A percentile compares a stretch with the other conserved stretches of the same genome.
phyloP scores from a whole-genome alignment of 768 basidiomycete genomes.

The Russula brevipes region DNA sequence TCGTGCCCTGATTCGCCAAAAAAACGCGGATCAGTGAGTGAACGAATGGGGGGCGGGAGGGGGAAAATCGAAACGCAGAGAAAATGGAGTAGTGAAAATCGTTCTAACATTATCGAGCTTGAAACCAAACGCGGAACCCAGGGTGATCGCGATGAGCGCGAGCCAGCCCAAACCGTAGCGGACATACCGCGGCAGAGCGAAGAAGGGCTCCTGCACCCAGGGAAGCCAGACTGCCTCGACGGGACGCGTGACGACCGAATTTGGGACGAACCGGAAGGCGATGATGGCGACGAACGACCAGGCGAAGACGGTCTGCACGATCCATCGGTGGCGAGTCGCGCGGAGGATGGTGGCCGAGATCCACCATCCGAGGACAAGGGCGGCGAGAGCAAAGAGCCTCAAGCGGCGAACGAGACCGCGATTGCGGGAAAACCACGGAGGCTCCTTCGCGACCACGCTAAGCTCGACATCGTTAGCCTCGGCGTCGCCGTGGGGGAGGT shows the following conservation, averaged over 20 bases:
- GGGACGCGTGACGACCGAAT: slow-evolving; percentile 63
- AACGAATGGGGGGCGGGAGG: not conserved
- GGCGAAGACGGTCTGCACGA: slow-evolving; percentile 75
- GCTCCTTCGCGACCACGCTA: slow-evolving; percentile 22
- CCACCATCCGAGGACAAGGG: slow-evolving; percentile 80
- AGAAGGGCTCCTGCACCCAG: slow-evolving; percentile 62
- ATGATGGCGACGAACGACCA: slow-evolving; percentile 80
- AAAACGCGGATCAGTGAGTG: slow-evolving; percentile 14
- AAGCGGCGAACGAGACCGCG: slow-evolving; percentile 28
- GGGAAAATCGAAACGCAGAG: not conserved
- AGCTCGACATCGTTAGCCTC: slow-evolving; percentile 3
- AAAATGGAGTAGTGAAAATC: not conserved
- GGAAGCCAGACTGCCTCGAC: slow-evolving; percentile 67
- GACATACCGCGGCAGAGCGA: slow-evolving; percentile 44
- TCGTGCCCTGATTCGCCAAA: slow-evolving; percentile 41
- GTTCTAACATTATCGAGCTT: slow-evolving; percentile 46
- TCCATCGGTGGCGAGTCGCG: slow-evolving; percentile 74
- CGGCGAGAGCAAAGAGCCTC: slow-evolving; percentile 48
- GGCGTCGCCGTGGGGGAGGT: slow-evolving; percentile 3
- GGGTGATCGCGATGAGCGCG: slow-evolving; percentile 66
- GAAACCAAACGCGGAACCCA: slow-evolving; percentile 87
- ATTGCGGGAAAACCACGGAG: slow-evolving; percentile 21
- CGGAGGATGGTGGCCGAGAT: slow-evolving; percentile 64
- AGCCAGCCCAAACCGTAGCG: slow-evolving; percentile 71
- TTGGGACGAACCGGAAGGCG: slow-evolving; percentile 81